Base-by-base conservation (phyloP, 495 filamentous ascomycete species). In the Mycothermus thermophilus region DNA sequence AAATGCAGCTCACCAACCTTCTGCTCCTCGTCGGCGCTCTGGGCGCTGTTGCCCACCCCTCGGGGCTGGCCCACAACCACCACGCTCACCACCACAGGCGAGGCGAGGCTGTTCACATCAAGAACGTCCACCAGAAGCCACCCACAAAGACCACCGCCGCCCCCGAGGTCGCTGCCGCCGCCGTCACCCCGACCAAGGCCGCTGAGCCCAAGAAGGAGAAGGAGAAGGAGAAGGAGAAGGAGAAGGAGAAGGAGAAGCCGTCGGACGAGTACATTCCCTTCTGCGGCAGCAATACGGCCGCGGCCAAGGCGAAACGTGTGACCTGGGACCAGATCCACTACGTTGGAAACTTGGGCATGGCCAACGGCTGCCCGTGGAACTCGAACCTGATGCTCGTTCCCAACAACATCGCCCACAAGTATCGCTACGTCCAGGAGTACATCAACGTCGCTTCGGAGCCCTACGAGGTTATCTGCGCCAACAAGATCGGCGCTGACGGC, bases 401-500 rank as follows among this genome's bases (percentile, higher is more conserved):
- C 40, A 63, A 41, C 41, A 56, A 27, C 20, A 48, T 49, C 43
- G 60, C 38, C 31, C 12, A 34, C 27, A 40, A 51, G 23, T 63
- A 61, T 38, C 35, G 50, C 9, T 54, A 67, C 31, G 50, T 52
- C 10, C 40, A 62, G 26, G 48, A 41, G 22, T 62, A 61, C 36
- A 48, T 30, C 24, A 60, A 60, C 47, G 48, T 46, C 24, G 47
- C 30, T 22, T 24, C 15, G 3, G 35, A 31, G 27, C 19, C 40
- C 13, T 51, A 55, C 30, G 29, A 49, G 41, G 55, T 58, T 27
- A 10, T 37, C 14, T 59, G 55, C 54, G 42, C 15, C 38, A 56
- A 59, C 52, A 61, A 61, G 54, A 57, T 61, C 27, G 58, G 58
- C 31, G 33, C 46, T 16, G 40, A 52, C 13, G n/a, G n/a, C n/a